A percentile compares a stretch with the other conserved stretches of the same genome.
phyloP scores from a whole-genome alignment of 495 filamentous ascomycete species.

The Podospora fimiseda region DNA sequence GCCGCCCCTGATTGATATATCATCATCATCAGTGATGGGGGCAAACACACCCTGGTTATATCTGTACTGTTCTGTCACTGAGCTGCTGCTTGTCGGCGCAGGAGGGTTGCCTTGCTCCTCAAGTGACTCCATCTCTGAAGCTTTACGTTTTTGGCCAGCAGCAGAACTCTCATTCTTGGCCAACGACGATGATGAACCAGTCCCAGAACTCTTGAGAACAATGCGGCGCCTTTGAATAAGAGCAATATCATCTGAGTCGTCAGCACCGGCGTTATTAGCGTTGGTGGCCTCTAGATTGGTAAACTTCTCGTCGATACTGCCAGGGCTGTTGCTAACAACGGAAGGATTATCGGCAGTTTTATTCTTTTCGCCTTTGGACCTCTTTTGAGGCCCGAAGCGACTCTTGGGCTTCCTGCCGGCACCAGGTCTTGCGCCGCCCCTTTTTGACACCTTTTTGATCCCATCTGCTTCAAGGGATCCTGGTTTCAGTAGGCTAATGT shows the following conservation, averaged over 20 bases:
- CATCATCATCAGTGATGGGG: constrained; percentile 10
- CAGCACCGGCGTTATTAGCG: not conserved
- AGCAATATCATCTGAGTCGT: constrained; percentile 1
- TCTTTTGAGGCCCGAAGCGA: not conserved
- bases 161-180: not conserved
- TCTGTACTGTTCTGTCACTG: not conserved
- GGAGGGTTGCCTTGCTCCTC: not conserved
- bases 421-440: constrained; percentile 28
- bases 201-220: not conserved
- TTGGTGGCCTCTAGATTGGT: not conserved
- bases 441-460: constrained; percentile 24
- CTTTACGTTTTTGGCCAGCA: constrained; percentile 16
- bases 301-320: constrained; percentile 5
- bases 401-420: constrained; percentile 28
- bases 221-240: not conserved
- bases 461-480: not conserved
- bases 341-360: constrained; percentile 4
- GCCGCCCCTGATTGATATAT: not conserved
- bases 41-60: constrained; percentile 13
- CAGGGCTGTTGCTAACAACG: constrained; percentile 4
- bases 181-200: not conserved
- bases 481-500: not conserved
- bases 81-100: not conserved
- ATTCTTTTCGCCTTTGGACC: not conserved
- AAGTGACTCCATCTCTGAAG: constrained; percentile 9